Conservation (phyloP, 2,329 filamentous ascomycete species). For the Ceratocystis harringtonii region DNA sequence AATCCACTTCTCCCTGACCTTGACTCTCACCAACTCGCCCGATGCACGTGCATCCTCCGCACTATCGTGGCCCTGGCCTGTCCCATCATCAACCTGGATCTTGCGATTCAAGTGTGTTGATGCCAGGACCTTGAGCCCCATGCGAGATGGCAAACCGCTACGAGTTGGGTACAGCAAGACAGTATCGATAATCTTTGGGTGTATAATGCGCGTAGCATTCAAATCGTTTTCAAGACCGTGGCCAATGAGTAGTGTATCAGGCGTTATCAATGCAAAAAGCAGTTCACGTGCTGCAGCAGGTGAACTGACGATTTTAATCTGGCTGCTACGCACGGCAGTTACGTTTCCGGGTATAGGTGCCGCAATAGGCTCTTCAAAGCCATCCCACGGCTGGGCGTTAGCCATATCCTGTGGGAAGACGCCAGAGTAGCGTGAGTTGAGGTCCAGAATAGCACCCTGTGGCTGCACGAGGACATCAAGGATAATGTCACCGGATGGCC, state of each 20-base stretch:
- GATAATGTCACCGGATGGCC: constrained; percentile 61
- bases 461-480: constrained; percentile 78
- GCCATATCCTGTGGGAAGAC: constrained; percentile 64
- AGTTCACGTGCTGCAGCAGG: constrained; percentile 61
- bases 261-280: constrained; percentile 60
- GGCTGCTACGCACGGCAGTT: constrained; percentile 23
- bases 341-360: constrained; percentile 20
- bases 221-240: constrained; percentile 94
- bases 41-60: constrained; percentile 82
- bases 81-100: constrained; percentile 55
- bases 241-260: constrained; percentile 70
- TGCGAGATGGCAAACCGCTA: constrained; percentile 58
- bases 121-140: constrained; percentile 62
- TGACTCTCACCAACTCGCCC: constrained; percentile 65
- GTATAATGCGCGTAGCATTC: constrained; percentile 69
- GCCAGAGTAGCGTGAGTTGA: constrained; percentile 87
- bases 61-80: constrained; percentile 56
- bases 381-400: constrained; percentile 44
- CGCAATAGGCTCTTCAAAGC: constrained; percentile 22
- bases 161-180: constrained; percentile 70
- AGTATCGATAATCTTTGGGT: constrained; percentile 74
- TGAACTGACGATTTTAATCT: constrained; percentile 58
- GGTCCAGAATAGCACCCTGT: constrained; percentile 67
- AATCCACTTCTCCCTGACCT: constrained; percentile 56
- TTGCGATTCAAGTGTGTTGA: constrained; percentile 52